Evolutionary conservation across 2,329 filamentous ascomycete species (phyloP).

Genomic region (Ciborinia camelliae): DNA sequence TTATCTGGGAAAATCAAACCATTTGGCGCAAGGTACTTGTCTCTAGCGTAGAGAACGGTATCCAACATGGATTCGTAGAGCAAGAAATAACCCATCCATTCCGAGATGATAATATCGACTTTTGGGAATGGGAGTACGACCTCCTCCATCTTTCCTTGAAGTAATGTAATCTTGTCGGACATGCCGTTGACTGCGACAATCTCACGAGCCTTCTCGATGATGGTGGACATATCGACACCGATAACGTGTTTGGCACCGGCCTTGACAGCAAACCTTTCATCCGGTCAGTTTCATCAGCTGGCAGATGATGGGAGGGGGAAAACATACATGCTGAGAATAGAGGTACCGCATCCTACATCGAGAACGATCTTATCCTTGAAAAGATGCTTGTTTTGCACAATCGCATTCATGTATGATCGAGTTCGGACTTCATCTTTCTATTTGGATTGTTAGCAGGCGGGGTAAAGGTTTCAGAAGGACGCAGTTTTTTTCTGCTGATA

Average conservation of each 20-base stretch:
- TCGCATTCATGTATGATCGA: constrained; percentile 92
- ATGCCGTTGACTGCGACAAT: constrained; percentile 92
- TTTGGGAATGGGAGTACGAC: constrained; percentile 88
- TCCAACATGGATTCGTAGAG: constrained; percentile 99
- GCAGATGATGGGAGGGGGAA: constrained; percentile 16
- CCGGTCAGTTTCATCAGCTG: neutral
- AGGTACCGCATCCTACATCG: constrained; percentile 95
- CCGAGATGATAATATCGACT: constrained; percentile 98
- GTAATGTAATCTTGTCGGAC: constrained; percentile 91
- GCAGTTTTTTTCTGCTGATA: constrained; percentile 22
- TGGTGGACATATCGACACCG: constrained; percentile 98
- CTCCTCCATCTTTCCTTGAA: constrained; percentile 99
- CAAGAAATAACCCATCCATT: constrained; percentile 99
- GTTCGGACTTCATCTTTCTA: constrained; percentile 99
- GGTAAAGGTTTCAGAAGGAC: constrained; percentile 1
- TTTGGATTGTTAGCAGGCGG: constrained; percentile 26
- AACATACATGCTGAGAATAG: constrained; percentile 94
- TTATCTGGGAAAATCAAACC: constrained; percentile 98
- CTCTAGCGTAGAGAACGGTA: constrained; percentile 93
- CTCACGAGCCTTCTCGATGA: constrained; percentile 96
- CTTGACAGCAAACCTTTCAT: constrained; percentile 83
- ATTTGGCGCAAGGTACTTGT: constrained; percentile 81
- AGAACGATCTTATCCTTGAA: constrained; percentile 93
- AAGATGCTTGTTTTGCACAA: constrained; percentile 92
- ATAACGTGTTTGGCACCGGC: constrained; percentile 98